Evolutionary conservation across 2,329 filamentous ascomycete species (phyloP).

Genomic region (Aschersonia sp.): DNA sequence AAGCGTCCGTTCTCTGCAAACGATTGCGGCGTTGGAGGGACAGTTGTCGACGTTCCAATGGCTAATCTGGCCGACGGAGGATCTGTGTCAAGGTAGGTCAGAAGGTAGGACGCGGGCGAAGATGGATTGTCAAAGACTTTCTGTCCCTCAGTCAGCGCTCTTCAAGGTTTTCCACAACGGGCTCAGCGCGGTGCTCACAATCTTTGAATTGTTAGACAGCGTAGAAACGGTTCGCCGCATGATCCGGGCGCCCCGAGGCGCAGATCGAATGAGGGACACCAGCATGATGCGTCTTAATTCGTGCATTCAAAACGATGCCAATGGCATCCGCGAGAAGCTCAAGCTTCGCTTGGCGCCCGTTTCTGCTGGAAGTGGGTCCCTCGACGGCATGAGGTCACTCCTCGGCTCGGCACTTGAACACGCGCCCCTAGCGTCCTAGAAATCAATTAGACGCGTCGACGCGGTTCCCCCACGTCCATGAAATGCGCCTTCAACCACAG

Average conservation of each 20-base stretch:
- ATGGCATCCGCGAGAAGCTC: no score
- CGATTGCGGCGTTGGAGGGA: conserved; percentile 47
- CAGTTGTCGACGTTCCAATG: conserved; percentile 40
- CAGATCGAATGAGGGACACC: conserved; percentile 11
- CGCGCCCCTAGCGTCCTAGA: conserved; percentile 6
- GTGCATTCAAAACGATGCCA: no score
- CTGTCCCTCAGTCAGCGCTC: conserved; percentile 19
- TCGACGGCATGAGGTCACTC: conserved; percentile 16
- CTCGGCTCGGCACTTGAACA: neutral
- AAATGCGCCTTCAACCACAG: neutral
- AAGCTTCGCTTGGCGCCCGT: neutral
- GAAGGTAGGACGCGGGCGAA: conserved; percentile 31
- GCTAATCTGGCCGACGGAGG: conserved; percentile 39
- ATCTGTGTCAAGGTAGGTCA: conserved; percentile 43
- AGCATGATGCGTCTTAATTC: conserved; percentile 9
- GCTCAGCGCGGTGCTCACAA: conserved; percentile 24
- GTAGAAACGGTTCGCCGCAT: conserved; percentile 26
- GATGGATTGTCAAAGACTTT: conserved; percentile 40
- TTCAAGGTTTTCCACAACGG: no score
- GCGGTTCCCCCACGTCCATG: conserved; percentile 10
- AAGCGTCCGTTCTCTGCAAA: conserved; percentile 47
- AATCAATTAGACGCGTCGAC: conserved; percentile 26
- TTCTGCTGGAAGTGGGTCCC: neutral
- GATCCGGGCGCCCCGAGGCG: conserved; percentile 6
- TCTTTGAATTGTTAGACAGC: conserved; percentile 34